Evolutionary conservation across 441 rosid species (phyloP).

Genomic region (Isatis lusitanica): DNA sequence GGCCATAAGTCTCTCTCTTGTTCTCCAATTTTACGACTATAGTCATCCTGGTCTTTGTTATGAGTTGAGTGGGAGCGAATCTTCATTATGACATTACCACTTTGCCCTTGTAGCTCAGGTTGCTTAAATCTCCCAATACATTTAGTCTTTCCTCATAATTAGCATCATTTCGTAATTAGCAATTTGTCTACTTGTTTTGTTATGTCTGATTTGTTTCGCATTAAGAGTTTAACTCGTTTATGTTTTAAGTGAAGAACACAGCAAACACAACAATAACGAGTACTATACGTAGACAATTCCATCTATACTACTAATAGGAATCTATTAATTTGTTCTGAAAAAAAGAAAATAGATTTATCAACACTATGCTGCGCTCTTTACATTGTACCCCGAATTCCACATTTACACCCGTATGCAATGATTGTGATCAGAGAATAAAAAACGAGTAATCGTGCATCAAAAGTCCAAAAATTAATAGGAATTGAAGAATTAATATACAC

Average conservation of each 20-base stretch:
- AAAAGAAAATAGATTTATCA: background rate
- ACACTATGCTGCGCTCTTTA: background rate
- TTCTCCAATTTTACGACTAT: background rate
- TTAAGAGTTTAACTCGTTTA: background rate
- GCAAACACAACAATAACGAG: background rate
- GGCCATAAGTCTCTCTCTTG: background rate
- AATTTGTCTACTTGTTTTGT: background rate
- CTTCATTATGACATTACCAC: background rate
- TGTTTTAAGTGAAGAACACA: background rate
- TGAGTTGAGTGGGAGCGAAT: background rate
- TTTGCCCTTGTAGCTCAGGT: background rate
- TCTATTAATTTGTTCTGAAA: too few relatives aligned
- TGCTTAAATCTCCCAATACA: background rate
- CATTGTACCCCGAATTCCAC: background rate
- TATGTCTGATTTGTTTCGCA: background rate
- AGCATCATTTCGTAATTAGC: background rate
- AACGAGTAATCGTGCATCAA: background rate
- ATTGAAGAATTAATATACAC: background rate
- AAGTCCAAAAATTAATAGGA: background rate
- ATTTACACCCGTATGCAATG: background rate
- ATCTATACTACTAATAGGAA: background rate
- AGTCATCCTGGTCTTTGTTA: background rate
- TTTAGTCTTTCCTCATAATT: background rate
- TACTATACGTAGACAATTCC: background rate
- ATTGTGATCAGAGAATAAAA: background rate